Evolutionary conservation across 1,139 yeast genomes (phyloP).

Genomic region (Suhomyces ambrosiae): DNA sequence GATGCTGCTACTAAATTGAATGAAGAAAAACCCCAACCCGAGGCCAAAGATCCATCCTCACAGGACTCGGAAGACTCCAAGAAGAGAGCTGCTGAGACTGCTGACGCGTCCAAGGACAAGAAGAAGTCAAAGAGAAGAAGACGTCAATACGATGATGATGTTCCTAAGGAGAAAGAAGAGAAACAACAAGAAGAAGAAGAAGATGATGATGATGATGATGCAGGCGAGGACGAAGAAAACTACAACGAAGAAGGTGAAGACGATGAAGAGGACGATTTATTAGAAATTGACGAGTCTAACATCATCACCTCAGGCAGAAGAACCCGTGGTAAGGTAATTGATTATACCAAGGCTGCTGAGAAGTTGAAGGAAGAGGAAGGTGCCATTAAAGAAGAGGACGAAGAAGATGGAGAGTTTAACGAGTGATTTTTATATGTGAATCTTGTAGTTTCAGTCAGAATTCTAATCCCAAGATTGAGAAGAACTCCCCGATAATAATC

Average conservation of each 20-base stretch:
- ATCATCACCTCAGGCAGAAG: constrained; percentile 85
- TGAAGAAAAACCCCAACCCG: constrained; percentile 9
- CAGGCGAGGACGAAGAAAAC: constrained; percentile 33
- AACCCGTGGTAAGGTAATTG: constrained; percentile 88
- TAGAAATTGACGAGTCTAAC: constrained; percentile 82
- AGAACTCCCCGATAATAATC: too few species aligned
- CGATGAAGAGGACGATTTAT: constrained; percentile 77
- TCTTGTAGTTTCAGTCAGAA: too few species aligned
- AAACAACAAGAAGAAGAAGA: too few species aligned
- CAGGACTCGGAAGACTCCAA: constrained; percentile 5
- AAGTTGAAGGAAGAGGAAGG: constrained; percentile 59
- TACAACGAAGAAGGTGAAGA: constrained; percentile 41
- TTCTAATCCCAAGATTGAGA: too few species aligned
- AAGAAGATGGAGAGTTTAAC: constrained; percentile 41
- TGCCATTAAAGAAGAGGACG: constrained; percentile 29
- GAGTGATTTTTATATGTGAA: constrained; percentile 3
- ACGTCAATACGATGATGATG: constrained; percentile 36
- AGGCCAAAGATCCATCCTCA: constrained; percentile 1
- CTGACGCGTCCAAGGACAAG: constrained; percentile 29
- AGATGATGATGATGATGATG: constrained; percentile 53
- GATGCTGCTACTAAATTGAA: constrained; percentile 7
- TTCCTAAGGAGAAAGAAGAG: constrained; percentile 32
- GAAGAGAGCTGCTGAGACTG: constrained; percentile 19
- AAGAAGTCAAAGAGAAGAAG: constrained; percentile 44
- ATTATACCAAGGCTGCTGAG: constrained; percentile 82